phyloP scores from a whole-genome alignment of 2,329 filamentous ascomycete genomes.

The Helotiales sp. region DNA sequence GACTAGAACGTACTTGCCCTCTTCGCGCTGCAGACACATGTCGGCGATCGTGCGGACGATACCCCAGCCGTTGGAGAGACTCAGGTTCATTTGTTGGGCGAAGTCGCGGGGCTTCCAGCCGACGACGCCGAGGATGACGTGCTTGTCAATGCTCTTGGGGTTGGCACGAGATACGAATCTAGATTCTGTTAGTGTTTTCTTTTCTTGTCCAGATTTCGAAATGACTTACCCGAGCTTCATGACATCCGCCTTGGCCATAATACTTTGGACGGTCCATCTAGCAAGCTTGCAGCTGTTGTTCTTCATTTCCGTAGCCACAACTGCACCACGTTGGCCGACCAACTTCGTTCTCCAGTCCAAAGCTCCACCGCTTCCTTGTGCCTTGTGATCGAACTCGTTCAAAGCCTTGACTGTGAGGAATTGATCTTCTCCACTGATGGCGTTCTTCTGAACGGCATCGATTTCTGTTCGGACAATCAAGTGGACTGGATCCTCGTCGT shows the following conservation, averaged over 20 bases:
- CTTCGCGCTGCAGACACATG: slow-evolving; percentile 80
- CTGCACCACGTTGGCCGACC: slow-evolving; percentile 90
- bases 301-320: slow-evolving; percentile 99
- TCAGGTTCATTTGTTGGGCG: slow-evolving; percentile 96
- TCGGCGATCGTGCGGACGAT: slow-evolving; percentile 98
- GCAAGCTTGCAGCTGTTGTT: slow-evolving; percentile 99
- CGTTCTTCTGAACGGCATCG: slow-evolving; percentile 95
- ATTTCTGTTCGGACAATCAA: slow-evolving; percentile 93
- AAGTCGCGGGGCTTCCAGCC: slow-evolving; percentile 99
- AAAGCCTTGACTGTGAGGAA: slow-evolving; percentile 91
- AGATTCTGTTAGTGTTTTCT: not conserved
- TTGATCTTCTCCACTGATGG: slow-evolving; percentile 89
- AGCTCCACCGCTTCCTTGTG: slow-evolving; percentile 90
- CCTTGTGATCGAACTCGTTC: slow-evolving; percentile 99
- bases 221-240: slow-evolving; percentile 90
- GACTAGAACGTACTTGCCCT: slow-evolving; percentile 81
- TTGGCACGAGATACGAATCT: slow-evolving; percentile 95
- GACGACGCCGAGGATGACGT: slow-evolving; percentile 92
- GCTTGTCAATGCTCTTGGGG: slow-evolving; percentile 89
- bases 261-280: slow-evolving; percentile 95
- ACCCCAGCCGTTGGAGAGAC: slow-evolving; percentile 96
- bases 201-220: slow-evolving; percentile 7
- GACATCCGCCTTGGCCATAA: slow-evolving; percentile 93
- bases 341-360: slow-evolving; percentile 98
- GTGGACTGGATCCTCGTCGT: slow-evolving; percentile 88